These are phyloP conservation scores for Penicillium turbatum DNA, from an alignment of 495 filamentous ascomycete species.

Conservation along the genomic window DNA sequence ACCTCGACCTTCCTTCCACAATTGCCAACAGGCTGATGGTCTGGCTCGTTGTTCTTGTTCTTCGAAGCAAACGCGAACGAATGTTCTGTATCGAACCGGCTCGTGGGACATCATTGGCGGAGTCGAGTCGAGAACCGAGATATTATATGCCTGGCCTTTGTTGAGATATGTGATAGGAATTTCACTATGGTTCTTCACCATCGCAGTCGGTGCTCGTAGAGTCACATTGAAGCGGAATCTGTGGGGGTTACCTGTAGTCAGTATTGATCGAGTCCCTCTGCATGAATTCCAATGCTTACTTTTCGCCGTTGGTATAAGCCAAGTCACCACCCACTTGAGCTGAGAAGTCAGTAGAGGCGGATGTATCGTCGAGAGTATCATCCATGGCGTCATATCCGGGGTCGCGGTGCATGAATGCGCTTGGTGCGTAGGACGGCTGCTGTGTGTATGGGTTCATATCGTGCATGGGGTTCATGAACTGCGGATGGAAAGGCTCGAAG, in stretches of 20 bases:
- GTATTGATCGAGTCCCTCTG: neutral
- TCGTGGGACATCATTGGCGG: slow-evolving; percentile 44
- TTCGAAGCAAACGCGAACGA: slow-evolving; percentile 87
- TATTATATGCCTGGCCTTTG: slow-evolving; percentile 87
- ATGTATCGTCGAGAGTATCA: slow-evolving; percentile 48
- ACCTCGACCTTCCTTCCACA: slow-evolving; percentile 94
- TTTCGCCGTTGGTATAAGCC: slow-evolving; percentile 41
- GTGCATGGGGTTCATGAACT: slow-evolving; percentile 64
- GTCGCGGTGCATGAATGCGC: slow-evolving; percentile 72
- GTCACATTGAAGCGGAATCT: slow-evolving; percentile 91
- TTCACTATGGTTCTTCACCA: slow-evolving; percentile 81
- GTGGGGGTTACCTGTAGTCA: slow-evolving; percentile 18
- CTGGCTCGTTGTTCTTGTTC: slow-evolving; percentile 83
- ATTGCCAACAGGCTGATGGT: slow-evolving; percentile 81
- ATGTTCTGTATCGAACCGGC: slow-evolving; percentile 70
- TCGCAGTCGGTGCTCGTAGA: slow-evolving; percentile 91
- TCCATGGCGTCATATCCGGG: slow-evolving; percentile 75
- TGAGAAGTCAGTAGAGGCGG: slow-evolving; percentile 22
- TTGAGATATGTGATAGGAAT: slow-evolving; percentile 96
- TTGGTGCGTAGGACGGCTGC: slow-evolving; percentile 68
- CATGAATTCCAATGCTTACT: slow-evolving; percentile 34
- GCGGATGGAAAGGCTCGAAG: slow-evolving; percentile 58
- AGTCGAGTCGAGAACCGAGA: slow-evolving; percentile 66
- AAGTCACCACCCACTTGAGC: slow-evolving; percentile 14
- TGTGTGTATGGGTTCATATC: slow-evolving; percentile 69